These are phyloP conservation scores for Cladosporium cucumerinum DNA, from an alignment of 2,329 filamentous ascomycete species.

Conservation along the genomic window DNA sequence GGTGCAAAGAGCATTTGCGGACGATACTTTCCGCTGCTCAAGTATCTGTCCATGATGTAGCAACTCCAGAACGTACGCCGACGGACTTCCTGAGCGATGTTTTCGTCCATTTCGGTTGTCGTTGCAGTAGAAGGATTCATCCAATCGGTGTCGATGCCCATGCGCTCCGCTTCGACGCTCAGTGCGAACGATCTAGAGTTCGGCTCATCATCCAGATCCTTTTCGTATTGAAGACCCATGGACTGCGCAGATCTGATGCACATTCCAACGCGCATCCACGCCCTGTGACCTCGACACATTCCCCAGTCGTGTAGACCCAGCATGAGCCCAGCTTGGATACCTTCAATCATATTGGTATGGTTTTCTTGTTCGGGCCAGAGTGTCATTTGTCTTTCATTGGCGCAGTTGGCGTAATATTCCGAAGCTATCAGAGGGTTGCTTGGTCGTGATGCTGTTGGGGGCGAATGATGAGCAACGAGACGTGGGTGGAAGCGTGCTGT, in stretches of 20 bases:
- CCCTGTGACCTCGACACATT: slow-evolving; percentile 58
- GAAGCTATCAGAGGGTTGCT: slow-evolving; percentile 57
- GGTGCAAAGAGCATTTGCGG: slow-evolving; percentile 57
- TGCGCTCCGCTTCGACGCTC: slow-evolving; percentile 38
- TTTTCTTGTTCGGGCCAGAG: slow-evolving; percentile 38
- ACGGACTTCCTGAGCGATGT: slow-evolving; percentile 61
- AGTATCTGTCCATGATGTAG: slow-evolving; percentile 67
- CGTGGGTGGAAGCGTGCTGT: slow-evolving; percentile 66
- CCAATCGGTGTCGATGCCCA: slow-evolving; percentile 28
- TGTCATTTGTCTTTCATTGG: slow-evolving; percentile 51
- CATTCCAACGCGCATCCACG: slow-evolving; percentile 64
- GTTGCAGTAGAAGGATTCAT: slow-evolving; percentile 23
- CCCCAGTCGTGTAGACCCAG: slow-evolving; percentile 70
- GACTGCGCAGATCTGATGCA: slow-evolving; percentile 60
- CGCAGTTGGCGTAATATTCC: slow-evolving; percentile 61
- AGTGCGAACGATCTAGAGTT: slow-evolving; percentile 37
- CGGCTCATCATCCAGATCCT: slow-evolving; percentile 40
- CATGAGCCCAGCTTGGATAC: slow-evolving; percentile 67
- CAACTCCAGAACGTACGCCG: slow-evolving; percentile 73
- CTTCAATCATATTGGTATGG: slow-evolving; percentile 56
- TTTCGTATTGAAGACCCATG: slow-evolving; percentile 59
- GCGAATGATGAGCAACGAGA: slow-evolving; percentile 55
- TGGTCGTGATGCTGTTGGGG: slow-evolving; percentile 44
- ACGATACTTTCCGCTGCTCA: slow-evolving; percentile 62
- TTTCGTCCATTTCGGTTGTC: slow-evolving; percentile 37